These are phyloP conservation scores for Corynascus novoguineensis DNA, from an alignment of 495 filamentous ascomycete species.

Conservation along the genomic window DNA sequence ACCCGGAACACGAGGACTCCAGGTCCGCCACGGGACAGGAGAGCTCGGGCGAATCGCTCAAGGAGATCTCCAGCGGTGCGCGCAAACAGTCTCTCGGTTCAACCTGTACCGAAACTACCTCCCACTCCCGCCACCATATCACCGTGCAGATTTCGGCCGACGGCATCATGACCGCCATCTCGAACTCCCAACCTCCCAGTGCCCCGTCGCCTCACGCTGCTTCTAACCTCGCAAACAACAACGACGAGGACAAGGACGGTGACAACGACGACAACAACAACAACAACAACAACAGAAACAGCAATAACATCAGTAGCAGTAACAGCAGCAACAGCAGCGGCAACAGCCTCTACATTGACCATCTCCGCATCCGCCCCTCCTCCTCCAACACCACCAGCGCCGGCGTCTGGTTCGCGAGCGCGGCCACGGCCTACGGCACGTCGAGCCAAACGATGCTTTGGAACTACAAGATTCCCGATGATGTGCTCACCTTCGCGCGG, in stretches of 20 bases:
- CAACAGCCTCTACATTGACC: slow-evolving; percentile 37
- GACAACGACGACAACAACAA: slow-evolving; percentile 6
- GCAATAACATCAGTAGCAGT: slow-evolving; percentile 8
- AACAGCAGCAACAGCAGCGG: slow-evolving; percentile 13
- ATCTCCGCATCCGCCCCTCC: slow-evolving; percentile 30
- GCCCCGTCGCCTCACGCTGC: not conserved
- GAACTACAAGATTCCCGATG: slow-evolving; percentile 55
- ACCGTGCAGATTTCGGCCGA: slow-evolving; percentile 43
- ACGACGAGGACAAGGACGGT: slow-evolving; percentile 12
- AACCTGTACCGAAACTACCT: slow-evolving; percentile 22
- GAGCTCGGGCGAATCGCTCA: not conserved
- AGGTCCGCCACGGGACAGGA: not conserved
- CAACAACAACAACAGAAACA: slow-evolving; percentile 11
- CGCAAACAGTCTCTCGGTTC: slow-evolving; percentile 37
- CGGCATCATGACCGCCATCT: slow-evolving; percentile 38
- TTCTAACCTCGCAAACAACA: not conserved
- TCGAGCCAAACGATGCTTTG: slow-evolving; percentile 51
- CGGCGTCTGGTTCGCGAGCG: slow-evolving; percentile 55
- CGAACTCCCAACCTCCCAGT: slow-evolving; percentile 25
- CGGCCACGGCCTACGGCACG: slow-evolving; percentile 50
- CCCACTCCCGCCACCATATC: slow-evolving; percentile 27
- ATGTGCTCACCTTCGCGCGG: slow-evolving; percentile 46
- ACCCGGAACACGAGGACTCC: slow-evolving; percentile 1
- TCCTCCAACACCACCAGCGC: slow-evolving; percentile 16
- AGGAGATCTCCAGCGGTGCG: slow-evolving; percentile 5